Conservation (phyloP, 306 rosid species). For the Alnus rubra region DNA sequence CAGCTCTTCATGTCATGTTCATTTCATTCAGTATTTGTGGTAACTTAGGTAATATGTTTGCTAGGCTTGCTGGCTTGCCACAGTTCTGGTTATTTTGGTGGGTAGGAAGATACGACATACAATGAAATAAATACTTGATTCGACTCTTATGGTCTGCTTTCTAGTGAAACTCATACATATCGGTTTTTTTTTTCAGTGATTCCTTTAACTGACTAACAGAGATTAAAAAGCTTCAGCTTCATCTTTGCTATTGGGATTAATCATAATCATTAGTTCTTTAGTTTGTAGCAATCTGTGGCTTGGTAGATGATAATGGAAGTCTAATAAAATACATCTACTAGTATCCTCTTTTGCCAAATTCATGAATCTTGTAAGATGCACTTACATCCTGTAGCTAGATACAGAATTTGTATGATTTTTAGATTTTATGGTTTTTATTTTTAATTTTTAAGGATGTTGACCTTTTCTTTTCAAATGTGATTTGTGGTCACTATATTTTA, state of each 20-base stretch:
- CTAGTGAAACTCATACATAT: neutral
- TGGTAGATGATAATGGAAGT: neutral
- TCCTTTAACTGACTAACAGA: neutral
- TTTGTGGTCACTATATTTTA: conserved; percentile 19
- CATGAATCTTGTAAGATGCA: neutral
- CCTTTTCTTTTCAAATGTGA: conserved; percentile 9
- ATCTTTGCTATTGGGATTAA: conserved; percentile 1
- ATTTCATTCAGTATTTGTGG: neutral
- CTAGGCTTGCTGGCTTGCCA: neutral
- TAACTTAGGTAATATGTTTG: neutral
- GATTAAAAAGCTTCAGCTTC: neutral
- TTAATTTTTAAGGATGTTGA: conserved; percentile 8
- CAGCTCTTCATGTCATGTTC: neutral
- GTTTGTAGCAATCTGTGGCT: neutral
- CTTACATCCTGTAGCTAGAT: neutral
- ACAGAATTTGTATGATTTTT: neutral
- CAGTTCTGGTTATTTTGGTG: neutral
- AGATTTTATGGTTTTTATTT: neutral
- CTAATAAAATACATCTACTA: neutral
- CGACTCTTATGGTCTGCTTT: neutral
- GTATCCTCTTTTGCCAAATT: neutral
- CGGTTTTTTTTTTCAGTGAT: neutral
- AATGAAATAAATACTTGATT: neutral
- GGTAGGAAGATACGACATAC: neutral
- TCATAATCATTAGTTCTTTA: neutral